These are phyloP conservation scores for Tulasnella sp. DNA, from an alignment of 768 basidiomycete genomes.

Conservation along the genomic window DNA sequence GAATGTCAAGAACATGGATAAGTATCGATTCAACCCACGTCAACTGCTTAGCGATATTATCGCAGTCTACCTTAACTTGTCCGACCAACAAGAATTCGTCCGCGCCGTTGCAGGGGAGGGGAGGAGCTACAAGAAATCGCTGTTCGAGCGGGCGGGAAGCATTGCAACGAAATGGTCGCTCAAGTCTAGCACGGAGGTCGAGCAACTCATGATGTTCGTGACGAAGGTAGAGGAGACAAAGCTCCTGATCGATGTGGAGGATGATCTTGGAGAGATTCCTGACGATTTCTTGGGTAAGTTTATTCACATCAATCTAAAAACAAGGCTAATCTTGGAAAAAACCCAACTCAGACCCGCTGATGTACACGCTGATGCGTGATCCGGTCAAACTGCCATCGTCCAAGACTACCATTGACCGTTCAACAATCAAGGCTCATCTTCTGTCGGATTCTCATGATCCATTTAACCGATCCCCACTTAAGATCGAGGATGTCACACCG, in stretches of 20 bases:
- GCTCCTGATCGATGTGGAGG: slow-evolving; percentile 72
- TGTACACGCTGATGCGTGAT: slow-evolving; percentile 89
- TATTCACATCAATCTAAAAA: neutral
- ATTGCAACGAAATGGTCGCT: slow-evolving; percentile 52
- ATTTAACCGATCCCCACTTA: slow-evolving; percentile 81
- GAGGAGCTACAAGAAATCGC: slow-evolving; percentile 72
- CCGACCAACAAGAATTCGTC: slow-evolving; percentile 67
- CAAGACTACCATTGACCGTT: slow-evolving; percentile 62
- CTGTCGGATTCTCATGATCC: slow-evolving; percentile 88
- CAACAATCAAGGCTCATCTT: slow-evolving; percentile 91
- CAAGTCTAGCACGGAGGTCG: slow-evolving; percentile 70
- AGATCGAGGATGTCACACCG: slow-evolving; percentile 67
- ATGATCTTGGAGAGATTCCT: slow-evolving; percentile 85
- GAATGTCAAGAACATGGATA: slow-evolving; percentile 73
- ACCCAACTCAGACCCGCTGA: slow-evolving; percentile 58
- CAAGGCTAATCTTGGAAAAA: neutral
- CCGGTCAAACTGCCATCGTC: slow-evolving; percentile 88
- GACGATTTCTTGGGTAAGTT: slow-evolving; percentile 85
- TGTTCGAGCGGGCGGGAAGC: slow-evolving; percentile 70
- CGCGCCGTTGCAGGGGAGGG: slow-evolving; percentile 88
- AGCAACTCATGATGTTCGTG: slow-evolving; percentile 57
- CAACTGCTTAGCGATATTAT: slow-evolving; percentile 75
- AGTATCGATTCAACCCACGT: slow-evolving; percentile 80
- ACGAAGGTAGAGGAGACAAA: slow-evolving; percentile 75
- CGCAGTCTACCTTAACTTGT: slow-evolving; percentile 83